These are phyloP conservation scores for Thielaviopsis ethacetica DNA, from an alignment of 2,329 filamentous ascomycete species.

Conservation along the genomic window DNA sequence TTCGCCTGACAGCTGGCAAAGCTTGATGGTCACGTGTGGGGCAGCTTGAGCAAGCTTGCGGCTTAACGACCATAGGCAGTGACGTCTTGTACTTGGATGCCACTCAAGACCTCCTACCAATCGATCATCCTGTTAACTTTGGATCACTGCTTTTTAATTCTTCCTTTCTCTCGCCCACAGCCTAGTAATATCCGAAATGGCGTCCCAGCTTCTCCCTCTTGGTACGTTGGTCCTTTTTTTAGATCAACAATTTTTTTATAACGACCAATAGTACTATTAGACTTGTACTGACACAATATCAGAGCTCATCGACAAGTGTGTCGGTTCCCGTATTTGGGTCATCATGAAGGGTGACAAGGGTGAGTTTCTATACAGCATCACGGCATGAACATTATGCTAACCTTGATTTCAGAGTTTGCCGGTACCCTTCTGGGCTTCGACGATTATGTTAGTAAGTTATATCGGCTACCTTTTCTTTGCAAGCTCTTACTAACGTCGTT, in stretches of 20 bases:
- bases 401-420: constrained; percentile 57
- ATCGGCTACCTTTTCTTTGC: neutral
- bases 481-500: constrained; percentile 13
- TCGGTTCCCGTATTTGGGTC: constrained; percentile 95
- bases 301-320: constrained; percentile 99
- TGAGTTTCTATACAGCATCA: constrained; percentile 23
- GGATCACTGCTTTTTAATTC: neutral
- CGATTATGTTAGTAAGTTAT: constrained; percentile 93
- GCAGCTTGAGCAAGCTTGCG: neutral
- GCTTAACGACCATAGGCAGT: neutral
- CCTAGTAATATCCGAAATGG: constrained; percentile 29
- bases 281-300: constrained; percentile 6
- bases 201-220: constrained; percentile 57
- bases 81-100: neutral
- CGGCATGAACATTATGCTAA: constrained; percentile 5
- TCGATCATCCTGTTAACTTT: neutral
- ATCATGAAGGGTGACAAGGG: constrained; percentile 99
- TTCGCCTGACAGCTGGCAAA: neutral
- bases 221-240: constrained; percentile 27
- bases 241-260: neutral
- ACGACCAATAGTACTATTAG: neutral
- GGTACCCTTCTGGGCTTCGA: constrained; percentile 92
- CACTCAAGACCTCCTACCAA: neutral
- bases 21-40: constrained; percentile 1
- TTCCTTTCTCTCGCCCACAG: neutral